A percentile compares a stretch with the other conserved stretches of the same genome.
phyloP scores from a whole-genome alignment of 768 basidiomycete genomes.

The Termitomyces eurrhizus region DNA sequence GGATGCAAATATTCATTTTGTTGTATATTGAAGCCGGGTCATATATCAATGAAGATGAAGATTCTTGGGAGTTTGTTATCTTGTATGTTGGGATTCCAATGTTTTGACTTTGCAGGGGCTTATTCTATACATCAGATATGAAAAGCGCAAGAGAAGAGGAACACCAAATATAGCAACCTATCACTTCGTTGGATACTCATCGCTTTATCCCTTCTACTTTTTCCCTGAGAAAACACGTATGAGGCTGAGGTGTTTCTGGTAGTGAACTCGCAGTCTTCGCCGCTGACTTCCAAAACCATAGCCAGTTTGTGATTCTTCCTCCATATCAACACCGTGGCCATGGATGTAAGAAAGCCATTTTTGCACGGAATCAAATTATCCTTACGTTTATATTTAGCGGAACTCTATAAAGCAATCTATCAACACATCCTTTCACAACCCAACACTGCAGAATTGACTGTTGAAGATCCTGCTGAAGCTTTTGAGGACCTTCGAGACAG shows the following conservation, averaged over 20 bases:
- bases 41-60: conserved; percentile 92
- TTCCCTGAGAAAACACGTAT: conserved; percentile 89
- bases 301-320: conserved; percentile 91
- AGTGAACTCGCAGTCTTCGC: background rate
- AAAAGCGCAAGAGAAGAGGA: conserved; percentile 67
- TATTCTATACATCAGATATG: conserved; percentile 51
- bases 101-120: background rate
- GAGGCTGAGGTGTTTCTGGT: conserved; percentile 66
- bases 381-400: conserved; percentile 45
- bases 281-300: conserved; percentile 25
- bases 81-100: conserved; percentile 49
- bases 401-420: conserved; percentile 85
- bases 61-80: conserved; percentile 88
- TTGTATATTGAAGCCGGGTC: conserved; percentile 95
- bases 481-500: conserved; percentile 96
- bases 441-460: conserved; percentile 84
- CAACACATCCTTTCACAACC: conserved; percentile 62
- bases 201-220: conserved; percentile 92
- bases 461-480: conserved; percentile 97
- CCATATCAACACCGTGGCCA: conserved; percentile 89
- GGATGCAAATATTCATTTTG: conserved; percentile 92
- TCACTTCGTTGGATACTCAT: conserved; percentile 94
- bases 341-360: conserved; percentile 62
- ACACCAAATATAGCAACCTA: conserved; percentile 55
- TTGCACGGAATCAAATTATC: background rate